Evolutionary conservation across 2,329 filamentous ascomycete genomes (phyloP).

Genomic region (Aaosphaeria pasadenensis): DNA sequence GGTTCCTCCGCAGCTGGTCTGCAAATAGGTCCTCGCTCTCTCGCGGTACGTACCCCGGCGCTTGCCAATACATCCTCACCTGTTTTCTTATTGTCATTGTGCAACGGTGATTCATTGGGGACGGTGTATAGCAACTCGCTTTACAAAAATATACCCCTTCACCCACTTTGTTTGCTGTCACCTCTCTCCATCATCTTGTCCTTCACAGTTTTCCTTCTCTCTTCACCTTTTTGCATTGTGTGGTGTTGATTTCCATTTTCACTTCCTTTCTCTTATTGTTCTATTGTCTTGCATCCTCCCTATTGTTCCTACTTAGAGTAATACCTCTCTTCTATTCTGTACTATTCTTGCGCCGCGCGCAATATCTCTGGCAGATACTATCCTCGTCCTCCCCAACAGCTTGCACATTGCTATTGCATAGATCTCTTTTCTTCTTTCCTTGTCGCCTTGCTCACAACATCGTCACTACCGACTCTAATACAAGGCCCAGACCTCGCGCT

Average conservation of each 20-base stretch:
- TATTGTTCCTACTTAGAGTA: conserved; percentile 15
- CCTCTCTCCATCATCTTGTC: conserved; percentile 12
- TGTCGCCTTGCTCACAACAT: too few relatives aligned
- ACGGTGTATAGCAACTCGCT: too few relatives aligned
- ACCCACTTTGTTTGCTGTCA: conserved; percentile 12
- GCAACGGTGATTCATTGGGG: conserved; percentile 1
- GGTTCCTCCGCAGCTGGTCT: conserved; percentile 31
- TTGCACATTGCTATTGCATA: too few relatives aligned
- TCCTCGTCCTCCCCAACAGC: background rate
- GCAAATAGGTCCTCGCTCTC: conserved; percentile 36
- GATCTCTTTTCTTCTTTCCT: too few relatives aligned
- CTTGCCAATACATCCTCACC: background rate
- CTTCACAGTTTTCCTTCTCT: conserved; percentile 3
- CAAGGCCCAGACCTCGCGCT: conserved; percentile 27
- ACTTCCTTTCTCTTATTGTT: conserved; percentile 23
- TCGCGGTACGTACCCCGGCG: conserved; percentile 35
- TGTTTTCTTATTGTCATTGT: conserved; percentile 24
- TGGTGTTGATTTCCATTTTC: conserved; percentile 21
- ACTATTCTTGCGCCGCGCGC: conserved; percentile 5
- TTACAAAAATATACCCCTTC: background rate
- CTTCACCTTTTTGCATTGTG: conserved; percentile 32
- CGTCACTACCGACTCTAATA: conserved; percentile 26
- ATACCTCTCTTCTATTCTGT: conserved; percentile 7
- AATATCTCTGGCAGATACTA: conserved; percentile 31
- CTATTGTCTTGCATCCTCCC: conserved; percentile 12